Conservation (phyloP, 768 basidiomycete species). For the Hericium alpestre region DNA sequence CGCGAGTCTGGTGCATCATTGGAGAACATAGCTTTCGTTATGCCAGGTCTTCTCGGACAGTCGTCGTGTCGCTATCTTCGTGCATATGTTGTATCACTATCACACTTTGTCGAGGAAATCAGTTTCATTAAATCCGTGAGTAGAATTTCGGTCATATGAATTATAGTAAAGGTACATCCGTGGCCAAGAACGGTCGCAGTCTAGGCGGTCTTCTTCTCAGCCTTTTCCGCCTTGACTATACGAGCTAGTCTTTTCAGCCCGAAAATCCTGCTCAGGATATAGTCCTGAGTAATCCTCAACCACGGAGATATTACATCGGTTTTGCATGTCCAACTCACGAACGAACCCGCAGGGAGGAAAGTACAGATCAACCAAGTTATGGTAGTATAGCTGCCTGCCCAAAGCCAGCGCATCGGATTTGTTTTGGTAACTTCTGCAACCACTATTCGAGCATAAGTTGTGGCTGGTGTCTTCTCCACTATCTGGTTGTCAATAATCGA, state of each 20-base stretch:
- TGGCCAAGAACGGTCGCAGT: no score
- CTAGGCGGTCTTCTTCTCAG: neutral
- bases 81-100: constrained; percentile 9
- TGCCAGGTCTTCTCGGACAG: neutral
- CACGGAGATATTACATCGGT: neutral
- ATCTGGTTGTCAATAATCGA: neutral
- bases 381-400: neutral
- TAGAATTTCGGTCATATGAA: neutral
- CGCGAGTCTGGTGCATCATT: neutral
- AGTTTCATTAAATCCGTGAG: constrained; percentile 1
- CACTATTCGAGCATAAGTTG: neutral
- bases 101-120: neutral
- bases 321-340: neutral
- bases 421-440: neutral
- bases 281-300: neutral
- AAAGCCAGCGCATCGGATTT: neutral
- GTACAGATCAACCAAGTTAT: neutral
- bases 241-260: neutral
- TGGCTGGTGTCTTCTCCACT: neutral
- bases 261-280: neutral
- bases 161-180: no score
- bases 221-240: neutral
- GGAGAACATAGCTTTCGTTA: neutral
- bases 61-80: constrained; percentile 3
- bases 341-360: neutral